Percentiles rank a stretch among this genome's conserved stretches.
Evolutionary conservation across 2,329 filamentous ascomycete genomes (phyloP).

Genomic region (Hortaea sp.): DNA sequence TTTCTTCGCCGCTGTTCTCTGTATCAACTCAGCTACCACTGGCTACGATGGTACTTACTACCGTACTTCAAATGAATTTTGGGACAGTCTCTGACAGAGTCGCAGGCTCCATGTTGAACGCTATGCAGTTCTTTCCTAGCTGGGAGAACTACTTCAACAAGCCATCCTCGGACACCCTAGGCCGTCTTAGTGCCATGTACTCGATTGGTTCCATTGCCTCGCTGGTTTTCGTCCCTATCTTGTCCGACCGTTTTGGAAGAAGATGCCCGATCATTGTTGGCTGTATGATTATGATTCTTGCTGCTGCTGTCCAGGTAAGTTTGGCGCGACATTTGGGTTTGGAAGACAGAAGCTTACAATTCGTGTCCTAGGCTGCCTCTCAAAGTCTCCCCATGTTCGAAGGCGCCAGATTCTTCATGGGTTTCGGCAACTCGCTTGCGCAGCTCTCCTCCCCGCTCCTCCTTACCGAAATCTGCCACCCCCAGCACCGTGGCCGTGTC

Average conservation of each 20-base stretch:
- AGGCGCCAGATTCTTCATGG: slow-evolving; percentile 31
- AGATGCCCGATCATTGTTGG: background rate
- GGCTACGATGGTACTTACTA: background rate
- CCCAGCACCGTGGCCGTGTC: slow-evolving; percentile 39
- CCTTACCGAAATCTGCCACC: slow-evolving; percentile 37
- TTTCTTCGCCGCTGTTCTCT: background rate
- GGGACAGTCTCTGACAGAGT: too few relatives aligned
- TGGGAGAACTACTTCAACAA: background rate
- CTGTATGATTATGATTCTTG: background rate
- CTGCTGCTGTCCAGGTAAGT: background rate
- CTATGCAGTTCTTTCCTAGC: background rate
- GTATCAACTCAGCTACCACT: background rate
- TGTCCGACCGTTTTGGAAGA: background rate
- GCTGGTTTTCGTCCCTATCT: background rate
- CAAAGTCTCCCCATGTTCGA: slow-evolving; percentile 28
- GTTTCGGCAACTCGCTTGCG: slow-evolving; percentile 33
- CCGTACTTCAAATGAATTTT: too few relatives aligned
- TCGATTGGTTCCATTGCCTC: background rate
- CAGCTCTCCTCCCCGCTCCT: slow-evolving; percentile 21
- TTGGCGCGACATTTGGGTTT: background rate
- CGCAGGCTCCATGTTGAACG: background rate
- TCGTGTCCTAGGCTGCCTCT: background rate
- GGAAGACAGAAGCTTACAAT: background rate
- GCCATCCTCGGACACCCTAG: background rate
- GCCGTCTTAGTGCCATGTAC: background rate